Evolutionary conservation across 352 stramenopile genomes (phyloP).

Genomic region (Elongisporangium anandrum): DNA sequence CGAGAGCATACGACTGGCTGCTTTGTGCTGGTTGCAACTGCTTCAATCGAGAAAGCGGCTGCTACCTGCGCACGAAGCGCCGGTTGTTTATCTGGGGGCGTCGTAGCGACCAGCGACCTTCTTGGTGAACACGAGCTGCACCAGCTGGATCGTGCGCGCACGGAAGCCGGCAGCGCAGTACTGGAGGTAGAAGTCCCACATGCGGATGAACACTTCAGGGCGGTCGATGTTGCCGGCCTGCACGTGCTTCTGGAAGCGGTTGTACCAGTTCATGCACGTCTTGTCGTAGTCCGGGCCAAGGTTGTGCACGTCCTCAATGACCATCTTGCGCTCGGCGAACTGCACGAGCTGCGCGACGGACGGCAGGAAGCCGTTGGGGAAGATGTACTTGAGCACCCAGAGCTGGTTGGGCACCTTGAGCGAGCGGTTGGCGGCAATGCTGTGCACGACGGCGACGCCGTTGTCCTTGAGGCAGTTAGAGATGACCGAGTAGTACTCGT

Average conservation of each 20-base stretch:
- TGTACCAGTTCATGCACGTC: slow-evolving; percentile 87
- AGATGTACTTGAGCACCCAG: slow-evolving; percentile 92
- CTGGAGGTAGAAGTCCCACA: slow-evolving; percentile 89
- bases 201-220: slow-evolving; percentile 78
- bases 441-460: slow-evolving; percentile 76
- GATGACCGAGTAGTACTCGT: slow-evolving; percentile 82
- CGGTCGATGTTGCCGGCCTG: slow-evolving; percentile 76
- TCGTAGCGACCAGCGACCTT: slow-evolving; percentile 78
- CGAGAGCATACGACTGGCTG: background rate
- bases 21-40: background rate
- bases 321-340: slow-evolving; percentile 77
- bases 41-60: background rate
- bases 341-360: slow-evolving; percentile 68
- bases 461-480: slow-evolving; percentile 78
- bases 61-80: background rate
- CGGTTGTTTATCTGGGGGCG: slow-evolving; percentile 54
- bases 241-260: slow-evolving; percentile 80
- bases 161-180: slow-evolving; percentile 90
- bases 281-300: slow-evolving; percentile 88
- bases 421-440: slow-evolving; percentile 79
- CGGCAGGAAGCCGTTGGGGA: slow-evolving; percentile 85
- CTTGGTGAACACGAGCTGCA: slow-evolving; percentile 86
- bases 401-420: slow-evolving; percentile 79
- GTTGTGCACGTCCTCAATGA: slow-evolving; percentile 85
- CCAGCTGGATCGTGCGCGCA: slow-evolving; percentile 78